Evolutionary conservation across 495 filamentous ascomycete species (phyloP).

Genomic region (Penicillium paxilli): DNA sequence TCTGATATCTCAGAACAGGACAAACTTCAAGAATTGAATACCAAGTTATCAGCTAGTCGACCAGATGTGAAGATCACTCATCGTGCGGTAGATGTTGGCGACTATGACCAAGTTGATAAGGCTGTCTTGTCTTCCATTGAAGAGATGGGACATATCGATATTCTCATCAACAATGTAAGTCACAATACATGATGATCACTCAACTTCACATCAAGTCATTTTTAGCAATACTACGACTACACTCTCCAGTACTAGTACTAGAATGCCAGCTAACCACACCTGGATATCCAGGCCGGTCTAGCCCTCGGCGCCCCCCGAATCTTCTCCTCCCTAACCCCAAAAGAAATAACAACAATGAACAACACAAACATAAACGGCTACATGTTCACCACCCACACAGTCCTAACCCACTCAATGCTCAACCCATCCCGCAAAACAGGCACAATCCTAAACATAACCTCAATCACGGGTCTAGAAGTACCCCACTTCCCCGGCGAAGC

Average conservation of each 20-base stretch:
- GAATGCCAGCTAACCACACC: neutral
- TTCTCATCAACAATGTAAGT: conserved; percentile 38
- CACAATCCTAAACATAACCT: conserved; percentile 40
- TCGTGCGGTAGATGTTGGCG: conserved; percentile 23
- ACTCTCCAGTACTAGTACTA: neutral
- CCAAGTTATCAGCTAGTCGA: conserved; percentile 1
- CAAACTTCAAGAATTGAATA: conserved; percentile 16
- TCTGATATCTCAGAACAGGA: conserved; percentile 13
- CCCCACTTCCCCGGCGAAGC: conserved; percentile 38
- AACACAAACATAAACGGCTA: conserved; percentile 35
- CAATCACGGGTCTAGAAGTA: conserved; percentile 32
- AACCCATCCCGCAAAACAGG: conserved; percentile 23
- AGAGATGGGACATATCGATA: conserved; percentile 28
- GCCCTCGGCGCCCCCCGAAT: conserved; percentile 33
- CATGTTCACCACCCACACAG: conserved; percentile 32
- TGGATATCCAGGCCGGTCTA: conserved; percentile 29
- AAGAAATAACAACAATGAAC: conserved; percentile 30
- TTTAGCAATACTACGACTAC: too few relatives aligned
- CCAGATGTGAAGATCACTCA: conserved; percentile 14
- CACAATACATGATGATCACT: neutral
- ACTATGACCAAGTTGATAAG: conserved; percentile 22
- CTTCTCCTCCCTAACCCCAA: conserved; percentile 26
- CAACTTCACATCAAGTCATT: too few relatives aligned
- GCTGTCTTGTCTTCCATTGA: conserved; percentile 17
- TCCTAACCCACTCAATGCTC: conserved; percentile 32